Base-by-base conservation (phyloP, 108 stramenopile species). In the Cyclotella cryptica region DNA sequence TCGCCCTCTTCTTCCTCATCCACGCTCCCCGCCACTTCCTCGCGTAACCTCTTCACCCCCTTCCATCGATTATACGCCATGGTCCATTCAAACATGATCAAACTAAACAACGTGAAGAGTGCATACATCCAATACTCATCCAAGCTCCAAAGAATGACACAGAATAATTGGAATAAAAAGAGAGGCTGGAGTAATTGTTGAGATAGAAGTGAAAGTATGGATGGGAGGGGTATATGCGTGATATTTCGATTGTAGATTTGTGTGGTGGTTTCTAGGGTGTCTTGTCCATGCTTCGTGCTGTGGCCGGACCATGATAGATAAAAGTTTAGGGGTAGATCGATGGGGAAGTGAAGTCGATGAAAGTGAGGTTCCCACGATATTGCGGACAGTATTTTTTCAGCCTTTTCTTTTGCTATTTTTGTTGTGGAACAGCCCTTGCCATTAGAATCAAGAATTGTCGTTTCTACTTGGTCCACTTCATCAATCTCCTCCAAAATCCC, bases 51-150 rank as follows among this genome's bases (percentile, higher is more conserved):
- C 54, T 92, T 82, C 10, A 99, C 74, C 26, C 81, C 74, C 69
- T 93, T 87, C 60, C 90, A 85, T 21, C 98, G 87, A 77, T 96
- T 92, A 59, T 77, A 92, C 42, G 94, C 96, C 14, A 98, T 87
- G 3, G 95, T 95, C 22, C 86, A 88, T 84, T 99, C 98, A 75
- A 99, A 98, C 68, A 97, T 45, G 22, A 99, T 57, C 11, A 99
- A 83, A 63, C 96, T 93, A 44, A 89, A 69, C 10, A 99, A 85
- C 14, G 98, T 99, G 77, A 97, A 98, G n/a, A 97, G 66, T 0
- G 94, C 87, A 80, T 98, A 98, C 83, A 96, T 96, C 99, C 98
- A 98, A 86, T 98, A 99, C 69, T 98, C 99, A 85, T 99, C 99
- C 41, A 99, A 77, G 65, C 84, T 84, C 99, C 99, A 99, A 47